Evolutionary conservation across 768 basidiomycete species (phyloP), one percentile per base, ranked within the genome.

Genomic region (Sporobolomyces phaffii): DNA sequence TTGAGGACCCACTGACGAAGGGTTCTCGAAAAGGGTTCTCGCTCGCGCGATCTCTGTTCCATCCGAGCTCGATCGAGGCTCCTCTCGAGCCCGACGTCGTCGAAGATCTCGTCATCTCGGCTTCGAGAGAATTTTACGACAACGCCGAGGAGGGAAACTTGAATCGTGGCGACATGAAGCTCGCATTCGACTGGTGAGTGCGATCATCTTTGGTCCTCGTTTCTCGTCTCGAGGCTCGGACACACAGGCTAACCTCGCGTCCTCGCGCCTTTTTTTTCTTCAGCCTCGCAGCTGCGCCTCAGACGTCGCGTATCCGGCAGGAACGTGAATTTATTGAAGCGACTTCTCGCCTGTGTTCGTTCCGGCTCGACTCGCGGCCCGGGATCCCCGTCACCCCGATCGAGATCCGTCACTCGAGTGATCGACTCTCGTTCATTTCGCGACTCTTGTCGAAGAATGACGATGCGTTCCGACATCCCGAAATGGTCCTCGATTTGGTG

Each of bases 271-370:
- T 38, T 17, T 17, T 64, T 9, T n/a, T 29, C 58, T 60, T 0
- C 74, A 97, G 94, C 73, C 81, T 98, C 60, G 81, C 86, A 54
- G 88, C 97, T 17, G 85, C 89, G 1, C 80, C 80, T 9, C 77
- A 81, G 6, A 86, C 91, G 0, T 83, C 85, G 22, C 81, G 80
- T 0, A 81, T 93, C 60, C 72, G 77, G 18, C 81, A 80, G 64
- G 91, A 97, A 76, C 87, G 86, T 62, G 88, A 91, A 60, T 99
- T 97, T 78, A 96, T 99, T 68, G 93, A 98, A 79, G 96, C 96
- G 2, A 99, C 96, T 1, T 94, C 91, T 29, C 87, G 90, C 3
- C 86, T 99, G 15, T 85, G 87, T n/a, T 91, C 94, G 5, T 99
- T 90, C 81, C 89, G 90, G 64, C 82, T 94, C 47, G 24, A 65